Evolutionary conservation across 805 yeast species (phyloP).

Genomic region (Wickerhamiella azyma): DNA sequence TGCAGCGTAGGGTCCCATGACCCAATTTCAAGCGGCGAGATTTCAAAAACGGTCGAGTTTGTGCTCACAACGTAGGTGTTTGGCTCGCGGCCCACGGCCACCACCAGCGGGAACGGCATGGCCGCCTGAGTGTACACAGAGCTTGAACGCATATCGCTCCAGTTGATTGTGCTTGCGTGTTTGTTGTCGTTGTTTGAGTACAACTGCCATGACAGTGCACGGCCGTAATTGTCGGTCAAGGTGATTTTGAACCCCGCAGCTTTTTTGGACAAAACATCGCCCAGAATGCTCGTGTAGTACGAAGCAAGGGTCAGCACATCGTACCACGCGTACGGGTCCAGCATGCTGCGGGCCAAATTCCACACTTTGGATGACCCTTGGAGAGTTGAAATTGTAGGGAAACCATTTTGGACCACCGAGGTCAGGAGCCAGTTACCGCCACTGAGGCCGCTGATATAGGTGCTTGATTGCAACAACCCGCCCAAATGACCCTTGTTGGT

Average conservation of each 20-base stretch:
- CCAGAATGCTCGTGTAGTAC: neutral
- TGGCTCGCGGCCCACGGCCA: constrained; percentile 28
- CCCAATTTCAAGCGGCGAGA: constrained; percentile 46
- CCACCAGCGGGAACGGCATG: constrained; percentile 50
- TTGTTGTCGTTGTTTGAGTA: constrained; percentile 25
- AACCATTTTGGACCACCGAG: constrained; percentile 29
- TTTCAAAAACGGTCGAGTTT: constrained; percentile 39
- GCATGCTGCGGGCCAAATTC: neutral
- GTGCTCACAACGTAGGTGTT: constrained; percentile 29
- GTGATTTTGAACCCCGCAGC: constrained; percentile 49
- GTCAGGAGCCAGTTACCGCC: constrained; percentile 60
- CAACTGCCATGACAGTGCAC: constrained; percentile 46
- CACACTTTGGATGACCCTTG: constrained; percentile 1
- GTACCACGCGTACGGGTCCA: constrained; percentile 4
- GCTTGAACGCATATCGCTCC: constrained; percentile 38
- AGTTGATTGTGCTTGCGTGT: constrained; percentile 42
- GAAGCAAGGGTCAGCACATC: constrained; percentile 1
- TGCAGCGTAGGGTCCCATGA: constrained; percentile 60
- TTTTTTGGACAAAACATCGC: neutral
- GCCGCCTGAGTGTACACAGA: constrained; percentile 38
- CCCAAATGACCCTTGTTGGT: constrained; percentile 21
- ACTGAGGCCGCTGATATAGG: constrained; percentile 48
- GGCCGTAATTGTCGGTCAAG: constrained; percentile 60
- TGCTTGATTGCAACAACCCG: constrained; percentile 38
- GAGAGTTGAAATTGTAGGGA: neutral